These are phyloP conservation scores for Wickerhamiella kazuoi DNA, from an alignment of 805 yeast genomes.

Conservation along the genomic window DNA sequence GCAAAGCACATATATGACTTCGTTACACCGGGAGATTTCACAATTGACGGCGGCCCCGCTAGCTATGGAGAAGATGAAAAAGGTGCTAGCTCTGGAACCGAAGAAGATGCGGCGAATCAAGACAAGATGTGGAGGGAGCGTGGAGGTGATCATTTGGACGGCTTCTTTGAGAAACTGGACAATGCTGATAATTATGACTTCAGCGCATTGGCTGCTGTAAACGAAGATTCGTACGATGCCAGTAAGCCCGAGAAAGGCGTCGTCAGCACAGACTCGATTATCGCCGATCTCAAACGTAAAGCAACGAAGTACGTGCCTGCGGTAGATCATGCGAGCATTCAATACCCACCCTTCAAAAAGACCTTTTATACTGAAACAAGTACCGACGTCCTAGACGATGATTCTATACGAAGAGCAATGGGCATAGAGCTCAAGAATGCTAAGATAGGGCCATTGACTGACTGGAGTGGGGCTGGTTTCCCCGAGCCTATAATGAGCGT, in stretches of 20 bases:
- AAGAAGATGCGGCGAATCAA: no score
- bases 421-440: slow-evolving; percentile 47
- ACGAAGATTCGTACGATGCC: background rate
- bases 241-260: background rate
- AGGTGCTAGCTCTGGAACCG: no score
- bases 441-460: slow-evolving; percentile 55
- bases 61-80: no score
- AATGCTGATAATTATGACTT: no score
- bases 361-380: background rate
- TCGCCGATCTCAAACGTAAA: slow-evolving; percentile 14
- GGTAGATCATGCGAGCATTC: slow-evolving; percentile 29
- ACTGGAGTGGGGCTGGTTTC: slow-evolving; percentile 72
- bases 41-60: no score
- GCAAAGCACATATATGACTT: no score
- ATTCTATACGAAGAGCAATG: slow-evolving; percentile 31
- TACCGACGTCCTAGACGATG: slow-evolving; percentile 30
- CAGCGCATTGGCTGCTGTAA: background rate
- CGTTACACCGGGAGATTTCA: no score
- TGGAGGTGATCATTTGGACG: background rate
- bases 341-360: slow-evolving; percentile 20
- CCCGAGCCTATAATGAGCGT: slow-evolving; percentile 39
- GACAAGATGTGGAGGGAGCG: no score
- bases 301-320: slow-evolving; percentile 32
- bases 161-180: background rate
- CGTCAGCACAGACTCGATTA: background rate